Evolutionary conservation across 176 grass and related monocot genomes (phyloP), one percentile per base, ranked within the genome.

Genomic region (Oryza meridionalis): DNA sequence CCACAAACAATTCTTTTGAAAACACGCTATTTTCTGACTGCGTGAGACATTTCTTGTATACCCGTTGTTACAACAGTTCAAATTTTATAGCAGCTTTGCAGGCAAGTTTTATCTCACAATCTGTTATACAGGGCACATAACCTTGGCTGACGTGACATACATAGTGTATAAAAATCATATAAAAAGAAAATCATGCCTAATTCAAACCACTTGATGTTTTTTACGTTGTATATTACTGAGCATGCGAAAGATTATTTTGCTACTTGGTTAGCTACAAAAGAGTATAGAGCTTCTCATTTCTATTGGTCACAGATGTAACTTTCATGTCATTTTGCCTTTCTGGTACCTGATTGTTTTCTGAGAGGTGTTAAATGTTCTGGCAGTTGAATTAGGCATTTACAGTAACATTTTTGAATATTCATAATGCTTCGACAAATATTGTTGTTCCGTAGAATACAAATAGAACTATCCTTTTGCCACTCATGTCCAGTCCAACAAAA

Each of bases 1-100:
- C 38, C 38, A 40, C 38, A 40, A 40, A 40, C 38, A 40, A 6
- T 40, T 40, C 38, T 7, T 75, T 78, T 32, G 58, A 88, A 76
- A 69, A 83, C 29, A 70, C 53, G 3, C 32, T 33, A 33, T 33
- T 33, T 33, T 33, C 32, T 33, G 32, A 33, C 32, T 33, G 32
- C 32, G 0, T 33, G 32, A 33, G 0, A 33, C 32, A 3, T 33
- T 33, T 33, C 32, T 33, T 33, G 32, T 33, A 95, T 79, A 77
- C 77, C 22, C 82, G 88, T 2, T 98, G 89, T 82, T 93, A 93
- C 64, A 86, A 69, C 67, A 93, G 87, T 73, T 82, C 77, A 27
- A 91, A 98, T 55, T 94, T 98, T 78, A 73, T 90, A 65, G 83
- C 55, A 77, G 82, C 96, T 88, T 73, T 95, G 72, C 88, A 98